phyloP scores from a whole-genome alignment of 768 basidiomycete species.

The Suillus clintonianus region DNA sequence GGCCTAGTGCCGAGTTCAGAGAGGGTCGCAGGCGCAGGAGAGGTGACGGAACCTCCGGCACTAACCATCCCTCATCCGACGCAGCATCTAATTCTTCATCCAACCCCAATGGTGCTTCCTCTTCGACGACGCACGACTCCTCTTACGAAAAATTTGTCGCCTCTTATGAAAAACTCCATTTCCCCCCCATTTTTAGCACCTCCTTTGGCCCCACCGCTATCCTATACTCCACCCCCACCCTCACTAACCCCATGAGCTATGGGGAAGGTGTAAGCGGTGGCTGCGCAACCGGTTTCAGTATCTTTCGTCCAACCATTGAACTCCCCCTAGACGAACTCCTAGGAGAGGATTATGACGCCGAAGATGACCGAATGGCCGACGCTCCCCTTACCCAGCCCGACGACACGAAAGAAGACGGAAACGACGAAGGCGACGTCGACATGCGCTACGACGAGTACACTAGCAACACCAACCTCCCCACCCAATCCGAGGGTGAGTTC shows the following conservation, averaged over 20 bases:
- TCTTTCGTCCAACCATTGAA: slow-evolving; percentile 79
- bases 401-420: not conserved
- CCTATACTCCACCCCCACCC: slow-evolving; percentile 66
- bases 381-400: not conserved
- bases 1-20: slow-evolving; percentile 66
- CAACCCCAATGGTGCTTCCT: slow-evolving; percentile 7
- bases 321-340: slow-evolving; percentile 85
- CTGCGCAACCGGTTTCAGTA: slow-evolving; percentile 55
- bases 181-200: slow-evolving; percentile 71
- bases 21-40: slow-evolving; percentile 44
- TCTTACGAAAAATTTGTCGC: slow-evolving; percentile 44
- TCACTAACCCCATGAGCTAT: slow-evolving; percentile 70
- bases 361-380: not conserved
- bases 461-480: not conserved
- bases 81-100: slow-evolving; percentile 31
- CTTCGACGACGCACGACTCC: slow-evolving; percentile 16
- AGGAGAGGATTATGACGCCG: slow-evolving; percentile 15
- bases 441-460: slow-evolving; percentile 22
- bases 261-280: slow-evolving; percentile 68
- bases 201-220: slow-evolving; percentile 81
- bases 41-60: slow-evolving; percentile 21
- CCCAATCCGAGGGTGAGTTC: slow-evolving; percentile 11
- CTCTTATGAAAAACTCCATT: slow-evolving; percentile 22
- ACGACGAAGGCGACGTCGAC: not conserved
- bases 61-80: slow-evolving; percentile 24